phyloP scores from a whole-genome alignment of 257 asterid species.

The Marsdenia floribunda region DNA sequence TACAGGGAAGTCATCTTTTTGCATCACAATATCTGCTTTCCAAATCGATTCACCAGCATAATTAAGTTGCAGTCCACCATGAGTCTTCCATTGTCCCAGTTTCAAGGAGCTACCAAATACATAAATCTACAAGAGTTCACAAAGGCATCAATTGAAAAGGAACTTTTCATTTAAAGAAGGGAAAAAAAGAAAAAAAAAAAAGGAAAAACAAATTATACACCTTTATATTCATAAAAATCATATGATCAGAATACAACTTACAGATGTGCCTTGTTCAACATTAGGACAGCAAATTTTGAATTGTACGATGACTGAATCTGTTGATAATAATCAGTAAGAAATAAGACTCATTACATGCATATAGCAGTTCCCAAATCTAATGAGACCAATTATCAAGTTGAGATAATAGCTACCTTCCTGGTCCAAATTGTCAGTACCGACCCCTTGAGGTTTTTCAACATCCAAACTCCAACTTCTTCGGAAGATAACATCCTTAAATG shows the following conservation, averaged over 20 bases:
- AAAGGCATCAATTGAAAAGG: not conserved
- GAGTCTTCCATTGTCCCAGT: constrained; percentile 82
- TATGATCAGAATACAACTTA: constrained; percentile 32
- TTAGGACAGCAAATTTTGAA: constrained; percentile 85
- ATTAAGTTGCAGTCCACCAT: constrained; percentile 55
- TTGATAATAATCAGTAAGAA: constrained; percentile 20
- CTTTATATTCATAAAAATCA: not conserved
- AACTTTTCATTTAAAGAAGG: not conserved
- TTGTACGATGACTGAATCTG: constrained; percentile 69
- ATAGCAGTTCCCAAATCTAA: constrained; percentile 1
- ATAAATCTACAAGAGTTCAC: constrained; percentile 42
- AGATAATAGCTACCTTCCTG: constrained; percentile 42
- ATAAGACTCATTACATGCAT: constrained; percentile 9
- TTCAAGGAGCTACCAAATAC: constrained; percentile 72
- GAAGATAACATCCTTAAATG: constrained; percentile 84
- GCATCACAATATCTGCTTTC: constrained; percentile 66
- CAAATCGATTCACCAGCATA: constrained; percentile 78
- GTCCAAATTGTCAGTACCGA: constrained; percentile 31
- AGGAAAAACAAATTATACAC: not conserved
- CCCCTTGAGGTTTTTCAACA: constrained; percentile 44
- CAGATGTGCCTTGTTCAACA: constrained; percentile 64
- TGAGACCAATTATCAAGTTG: not conserved
- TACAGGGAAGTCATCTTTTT: constrained; percentile 74
- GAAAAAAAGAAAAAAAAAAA: no score
- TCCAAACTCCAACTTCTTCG: constrained; percentile 38